Percentiles rank a stretch among this genome's conserved stretches.
Conservation (phyloP, 2,329 filamentous ascomycete species). For the Pseudovirgaria hyperparasitica region DNA sequence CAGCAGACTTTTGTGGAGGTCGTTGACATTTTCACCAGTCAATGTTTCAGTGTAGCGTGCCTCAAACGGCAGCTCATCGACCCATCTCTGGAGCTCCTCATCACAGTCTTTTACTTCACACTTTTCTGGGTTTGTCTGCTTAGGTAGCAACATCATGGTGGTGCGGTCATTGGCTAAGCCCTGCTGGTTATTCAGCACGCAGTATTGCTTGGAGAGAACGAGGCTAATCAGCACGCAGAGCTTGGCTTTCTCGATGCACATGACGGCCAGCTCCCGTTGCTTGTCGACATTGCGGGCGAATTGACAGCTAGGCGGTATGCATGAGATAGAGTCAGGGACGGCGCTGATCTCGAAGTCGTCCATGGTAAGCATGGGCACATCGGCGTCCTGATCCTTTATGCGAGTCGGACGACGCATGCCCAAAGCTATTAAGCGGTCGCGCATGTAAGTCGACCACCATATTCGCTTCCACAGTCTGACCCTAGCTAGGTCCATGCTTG, state of each 20-base stretch:
- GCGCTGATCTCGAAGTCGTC: conserved; percentile 70
- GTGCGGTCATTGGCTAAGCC: conserved; percentile 55
- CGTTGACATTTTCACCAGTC: conserved; percentile 46
- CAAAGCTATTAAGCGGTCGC: conserved; percentile 80
- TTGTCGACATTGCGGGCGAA: conserved; percentile 57
- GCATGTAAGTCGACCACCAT: conserved; percentile 97
- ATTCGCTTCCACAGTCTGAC: conserved; percentile 87
- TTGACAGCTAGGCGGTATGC: conserved; percentile 57
- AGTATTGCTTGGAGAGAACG: conserved; percentile 84
- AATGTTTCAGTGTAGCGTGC: conserved; percentile 56
- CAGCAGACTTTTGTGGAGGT: conserved; percentile 69
- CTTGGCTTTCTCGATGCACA: conserved; percentile 88
- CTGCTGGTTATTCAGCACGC: conserved; percentile 74
- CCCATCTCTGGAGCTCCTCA: conserved; percentile 66
- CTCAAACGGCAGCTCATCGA: conserved; percentile 54
- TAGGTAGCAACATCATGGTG: conserved; percentile 82
- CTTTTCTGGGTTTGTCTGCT: conserved; percentile 71
- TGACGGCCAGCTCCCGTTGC: conserved; percentile 66
- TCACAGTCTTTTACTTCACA: conserved; percentile 72
- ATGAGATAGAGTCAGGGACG: conserved; percentile 53
- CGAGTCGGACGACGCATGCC: conserved; percentile 88
- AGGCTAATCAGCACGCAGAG: conserved; percentile 81
- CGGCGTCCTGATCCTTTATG: conserved; percentile 87
- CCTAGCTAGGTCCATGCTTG: conserved; percentile 58
- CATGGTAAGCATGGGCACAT: conserved; percentile 79